Conservation (phyloP, 192 early-diverging fungal genomes). For the Coemansia umbellata region DNA sequence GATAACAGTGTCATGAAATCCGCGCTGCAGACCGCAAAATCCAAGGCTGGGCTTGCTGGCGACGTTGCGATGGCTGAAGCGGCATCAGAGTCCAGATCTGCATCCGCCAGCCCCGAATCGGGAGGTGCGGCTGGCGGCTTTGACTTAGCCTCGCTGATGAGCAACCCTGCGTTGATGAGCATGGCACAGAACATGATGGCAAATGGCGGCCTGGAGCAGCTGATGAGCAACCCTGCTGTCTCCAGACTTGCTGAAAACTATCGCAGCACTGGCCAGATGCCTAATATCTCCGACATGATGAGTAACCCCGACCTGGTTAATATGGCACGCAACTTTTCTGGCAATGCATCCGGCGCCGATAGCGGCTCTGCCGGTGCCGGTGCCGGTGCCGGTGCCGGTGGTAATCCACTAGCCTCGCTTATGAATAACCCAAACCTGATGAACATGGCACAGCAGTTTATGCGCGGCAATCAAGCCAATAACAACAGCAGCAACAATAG, state of each 20-base stretch:
- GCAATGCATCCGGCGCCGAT: conserved; percentile 7
- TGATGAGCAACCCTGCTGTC: conserved; percentile 91
- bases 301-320: conserved; percentile 44
- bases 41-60: conserved; percentile 41
- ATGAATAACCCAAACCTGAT: conserved; percentile 36
- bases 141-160: conserved; percentile 80
- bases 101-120: conserved; percentile 36
- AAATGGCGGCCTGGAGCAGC: conserved; percentile 70
- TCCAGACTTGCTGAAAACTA: conserved; percentile 66
- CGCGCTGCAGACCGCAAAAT: conserved; percentile 65
- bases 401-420: conserved; percentile 31
- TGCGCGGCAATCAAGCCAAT: conserved; percentile 7
- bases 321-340: conserved; percentile 33
- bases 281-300: conserved; percentile 47
- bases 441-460: conserved; percentile 33
- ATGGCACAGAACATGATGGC: conserved; percentile 95
- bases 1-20: conserved; percentile 76
- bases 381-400: neutral
- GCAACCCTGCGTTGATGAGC: conserved; percentile 91
- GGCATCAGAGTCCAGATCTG: conserved; percentile 11
- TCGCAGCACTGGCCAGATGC: conserved; percentile 43
- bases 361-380: neutral
- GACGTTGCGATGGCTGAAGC: conserved; percentile 10
- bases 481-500: conserved; percentile 5
- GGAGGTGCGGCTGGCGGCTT: conserved; percentile 68